These are phyloP conservation scores for Blepharisma japonicum DNA, from an alignment of 73 alveolate species.

Conservation along the genomic window DNA sequence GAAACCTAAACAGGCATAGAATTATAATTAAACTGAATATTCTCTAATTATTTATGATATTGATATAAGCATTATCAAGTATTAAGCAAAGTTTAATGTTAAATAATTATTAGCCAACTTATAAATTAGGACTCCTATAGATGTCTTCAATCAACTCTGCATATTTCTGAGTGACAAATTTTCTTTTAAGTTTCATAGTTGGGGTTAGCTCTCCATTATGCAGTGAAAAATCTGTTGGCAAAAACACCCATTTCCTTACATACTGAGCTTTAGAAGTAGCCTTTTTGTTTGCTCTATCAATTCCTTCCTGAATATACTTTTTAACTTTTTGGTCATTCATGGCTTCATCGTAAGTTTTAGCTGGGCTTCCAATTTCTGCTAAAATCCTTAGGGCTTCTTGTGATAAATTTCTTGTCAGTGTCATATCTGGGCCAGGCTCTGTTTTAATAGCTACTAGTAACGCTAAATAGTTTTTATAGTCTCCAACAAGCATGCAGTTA, in stretches of 20 bases:
- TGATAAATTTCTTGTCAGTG: slow-evolving; percentile 61
- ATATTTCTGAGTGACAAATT: slow-evolving; percentile 59
- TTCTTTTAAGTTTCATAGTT: slow-evolving; percentile 81
- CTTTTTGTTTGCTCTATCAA: slow-evolving; percentile 19
- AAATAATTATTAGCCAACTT: no score
- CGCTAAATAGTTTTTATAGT: slow-evolving; percentile 57
- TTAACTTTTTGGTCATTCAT: background rate
- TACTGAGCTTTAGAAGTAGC: slow-evolving; percentile 54
- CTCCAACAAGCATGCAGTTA: slow-evolving; percentile 83
- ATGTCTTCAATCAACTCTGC: slow-evolving; percentile 57
- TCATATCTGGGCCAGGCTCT: slow-evolving; percentile 43
- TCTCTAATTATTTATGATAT: no score
- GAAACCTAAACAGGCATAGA: no score
- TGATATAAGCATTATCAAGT: no score
- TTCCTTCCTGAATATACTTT: slow-evolving; percentile 3
- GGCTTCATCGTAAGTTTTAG: slow-evolving; percentile 5
- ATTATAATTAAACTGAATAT: no score
- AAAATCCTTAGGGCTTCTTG: slow-evolving; percentile 46
- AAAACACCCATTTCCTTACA: slow-evolving; percentile 64
- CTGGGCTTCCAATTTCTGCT: no score
- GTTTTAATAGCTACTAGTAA: slow-evolving; percentile 62
- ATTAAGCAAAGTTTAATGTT: no score
- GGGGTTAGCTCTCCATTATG: slow-evolving; percentile 91
- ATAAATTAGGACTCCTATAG: slow-evolving; percentile 54
- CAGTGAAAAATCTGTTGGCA: slow-evolving; percentile 65